Base-by-base conservation (phyloP, 495 filamentous ascomycete genomes). In the Stereocaulon alpinum region DNA sequence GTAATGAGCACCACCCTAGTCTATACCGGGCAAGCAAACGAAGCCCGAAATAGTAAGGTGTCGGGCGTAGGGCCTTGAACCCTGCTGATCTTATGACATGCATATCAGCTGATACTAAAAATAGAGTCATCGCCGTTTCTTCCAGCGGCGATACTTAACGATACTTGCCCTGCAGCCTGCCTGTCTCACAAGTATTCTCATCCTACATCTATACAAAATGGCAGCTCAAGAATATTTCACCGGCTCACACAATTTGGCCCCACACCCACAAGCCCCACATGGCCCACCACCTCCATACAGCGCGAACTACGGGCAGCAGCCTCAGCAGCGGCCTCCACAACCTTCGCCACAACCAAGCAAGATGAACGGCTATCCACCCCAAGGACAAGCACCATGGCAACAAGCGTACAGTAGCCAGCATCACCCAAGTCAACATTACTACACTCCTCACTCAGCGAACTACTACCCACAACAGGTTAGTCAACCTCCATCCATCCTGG, bases 201-300 rank as follows among this genome's bases (percentile, higher is more conserved):
- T 37, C 12, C 7, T 20, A 22, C 42, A 20, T 44, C 42, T 20
- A 9, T 10, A 12, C 30, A 29, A 37, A 27, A 65, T 65, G 60
- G 60, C 63, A 37, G 63, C 60, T 2, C 61, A 67, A 51, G 59
- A 65, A 15, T 67, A 67, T 42, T 67, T 54, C 50, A 12, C 40
- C 27, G 65, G 65, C 29, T 60, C 60, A 30, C 42, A 57, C 20
- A 65, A 44, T 48, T 67, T 67, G 48, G 62, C 65, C 3, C 62
- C 59, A 10, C 65, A 55, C 24, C 64, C 64, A 41, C 62, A 64
- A 30, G 55, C 29, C 24, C 51, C 45, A 5, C 40, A 55, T n/a
- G 61, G 53, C 37, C 59, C 64, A 43, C 62, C 64, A 42, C 64
- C 64, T 47, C 62, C 64, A 51, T 61, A 61, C 58, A 40, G 29